Evolutionary conservation across 2,329 filamentous ascomycete genomes (phyloP).

Genomic region (Claviceps capensis): DNA sequence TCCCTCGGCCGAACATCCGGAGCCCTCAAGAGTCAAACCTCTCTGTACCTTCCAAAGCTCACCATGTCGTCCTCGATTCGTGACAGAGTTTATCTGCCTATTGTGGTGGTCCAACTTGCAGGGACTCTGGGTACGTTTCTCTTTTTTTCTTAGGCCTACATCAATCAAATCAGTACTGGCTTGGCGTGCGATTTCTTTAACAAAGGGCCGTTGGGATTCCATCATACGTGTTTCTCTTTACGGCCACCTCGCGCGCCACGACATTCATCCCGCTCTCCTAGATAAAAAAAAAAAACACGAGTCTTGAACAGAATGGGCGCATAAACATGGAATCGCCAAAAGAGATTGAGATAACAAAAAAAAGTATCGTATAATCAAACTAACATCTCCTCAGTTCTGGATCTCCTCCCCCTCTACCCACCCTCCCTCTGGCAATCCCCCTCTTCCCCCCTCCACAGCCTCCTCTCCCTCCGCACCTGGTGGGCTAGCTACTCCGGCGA

Average conservation of each 20-base stretch:
- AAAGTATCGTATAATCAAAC: not conserved
- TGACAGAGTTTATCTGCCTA: conserved; percentile 22
- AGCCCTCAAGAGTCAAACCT: not conserved
- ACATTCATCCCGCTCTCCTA: not conserved
- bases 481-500: conserved; percentile 38
- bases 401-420: conserved; percentile 41
- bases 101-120: conserved; percentile 19
- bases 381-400: conserved; percentile 27
- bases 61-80: conserved; percentile 9
- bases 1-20: not conserved
- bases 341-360: not conserved
- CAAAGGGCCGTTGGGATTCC: too few species aligned
- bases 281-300: not conserved
- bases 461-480: conserved; percentile 29
- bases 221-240: too few species aligned
- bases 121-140: conserved; percentile 23
- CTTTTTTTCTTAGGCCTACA: too few species aligned
- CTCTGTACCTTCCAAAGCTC: not conserved
- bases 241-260: too few species aligned
- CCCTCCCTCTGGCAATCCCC: conserved; percentile 26
- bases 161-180: too few species aligned
- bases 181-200: too few species aligned
- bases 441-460: conserved; percentile 32
- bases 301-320: not conserved
- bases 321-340: not conserved